These are phyloP conservation scores for Tephrocybe sp. DNA, from an alignment of 768 basidiomycete species.

Conservation along the genomic window DNA sequence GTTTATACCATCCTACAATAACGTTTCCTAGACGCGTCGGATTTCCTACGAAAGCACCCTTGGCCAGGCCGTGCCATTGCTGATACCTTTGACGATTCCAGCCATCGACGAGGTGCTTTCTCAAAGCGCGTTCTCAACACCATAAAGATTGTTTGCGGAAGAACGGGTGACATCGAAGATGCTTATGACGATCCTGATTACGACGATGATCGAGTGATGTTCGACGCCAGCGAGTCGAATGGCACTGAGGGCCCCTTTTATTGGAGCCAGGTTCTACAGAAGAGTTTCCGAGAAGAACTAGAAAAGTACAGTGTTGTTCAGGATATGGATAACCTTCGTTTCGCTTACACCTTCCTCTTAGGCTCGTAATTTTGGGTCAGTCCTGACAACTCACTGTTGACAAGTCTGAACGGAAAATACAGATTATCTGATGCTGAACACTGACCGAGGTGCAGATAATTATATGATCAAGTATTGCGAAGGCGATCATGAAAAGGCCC, in stretches of 20 bases:
- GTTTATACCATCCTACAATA: not conserved
- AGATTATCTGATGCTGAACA: constrained; percentile 94
- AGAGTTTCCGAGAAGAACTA: constrained; percentile 83
- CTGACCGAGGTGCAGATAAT: constrained; percentile 85
- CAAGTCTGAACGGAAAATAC: not conserved
- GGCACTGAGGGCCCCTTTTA: constrained; percentile 67
- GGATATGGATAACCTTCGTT: not conserved
- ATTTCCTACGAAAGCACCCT: constrained; percentile 82
- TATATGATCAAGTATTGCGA: constrained; percentile 94
- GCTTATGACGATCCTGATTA: constrained; percentile 70
- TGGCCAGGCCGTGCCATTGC: constrained; percentile 85
- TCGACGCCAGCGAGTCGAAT: constrained; percentile 60
- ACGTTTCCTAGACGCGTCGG: constrained; percentile 66
- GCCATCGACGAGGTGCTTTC: constrained; percentile 68
- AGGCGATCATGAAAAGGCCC: constrained; percentile 72
- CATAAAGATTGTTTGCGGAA: constrained; percentile 82
- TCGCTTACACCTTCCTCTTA: constrained; percentile 26
- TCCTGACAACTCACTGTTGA: not conserved
- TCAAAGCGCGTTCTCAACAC: constrained; percentile 69
- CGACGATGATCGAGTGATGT: constrained; percentile 71
- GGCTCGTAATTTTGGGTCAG: constrained; percentile 81
- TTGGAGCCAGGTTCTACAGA: constrained; percentile 79
- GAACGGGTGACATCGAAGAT: constrained; percentile 74
- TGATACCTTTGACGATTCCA: constrained; percentile 85
- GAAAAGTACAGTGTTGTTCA: constrained; percentile 63